Base-by-base conservation (phyloP, 2,329 filamentous ascomycete genomes). In the Diaporthe vaccinii region DNA sequence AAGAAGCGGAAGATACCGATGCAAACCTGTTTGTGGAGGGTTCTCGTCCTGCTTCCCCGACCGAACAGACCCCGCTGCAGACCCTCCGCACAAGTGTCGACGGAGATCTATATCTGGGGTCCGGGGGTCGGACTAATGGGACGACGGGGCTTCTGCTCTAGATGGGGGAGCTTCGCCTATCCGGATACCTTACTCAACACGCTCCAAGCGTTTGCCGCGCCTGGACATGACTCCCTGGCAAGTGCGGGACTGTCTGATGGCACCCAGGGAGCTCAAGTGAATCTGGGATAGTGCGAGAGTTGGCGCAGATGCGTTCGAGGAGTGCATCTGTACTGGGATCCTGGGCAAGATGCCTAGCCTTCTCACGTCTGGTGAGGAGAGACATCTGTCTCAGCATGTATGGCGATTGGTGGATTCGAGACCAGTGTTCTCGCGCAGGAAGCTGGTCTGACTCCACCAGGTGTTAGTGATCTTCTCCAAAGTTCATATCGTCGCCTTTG, bases 241-340 rank as follows among this genome's bases (percentile, higher is more conserved):
- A 39, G 62, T 53, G 44, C 62, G 44, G 46, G 62, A 68, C 17
- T 34, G 34, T 51, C 20, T 68, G 61, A 17, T 68, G 61, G 17
- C 14, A 46, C 28, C 12, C 15, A 17, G 28, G 20, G 41, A 36
- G 41, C 41, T 67, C n/a, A 49, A n/a, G 57, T 67, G 61, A n/a
- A 46, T 12, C 61, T 25, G 17, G 10, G 28, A 14, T 17, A 12
- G 28, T 9, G 41, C 17, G 22, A 5, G 41, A 34, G 41, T 31
- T 20, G 12, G 41, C 20, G 17, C n/a, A 4, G 7, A 49, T 67
- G 20, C 4, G 41, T 31, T 65, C 41, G 41, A n/a, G 41, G 34
- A 25, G 10, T 67, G 17, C 41, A 5, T 67, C 28, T 49, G 20
- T 34, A 15, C 41, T 65, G 8, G 31, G 6, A 14, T n/a, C 10